Evolutionary conservation across 1,139 yeast species (phyloP), one percentile per base, ranked within the genome.

Genomic region (Meyerozyma smithsonii): DNA sequence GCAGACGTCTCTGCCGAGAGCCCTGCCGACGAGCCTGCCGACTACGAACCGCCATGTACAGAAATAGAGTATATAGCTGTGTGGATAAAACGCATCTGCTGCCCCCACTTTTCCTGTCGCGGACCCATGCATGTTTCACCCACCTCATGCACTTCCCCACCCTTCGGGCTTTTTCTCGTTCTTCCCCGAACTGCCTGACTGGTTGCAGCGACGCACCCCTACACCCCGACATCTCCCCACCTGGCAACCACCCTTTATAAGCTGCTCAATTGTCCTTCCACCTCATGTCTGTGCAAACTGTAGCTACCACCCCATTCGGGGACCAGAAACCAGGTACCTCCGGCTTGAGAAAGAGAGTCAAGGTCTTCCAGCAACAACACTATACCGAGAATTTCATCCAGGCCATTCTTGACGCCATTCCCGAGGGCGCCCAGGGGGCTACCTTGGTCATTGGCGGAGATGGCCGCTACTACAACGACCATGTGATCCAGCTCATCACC

Each of bases 261-360:
- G 10, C 15, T 12, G 17, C 30, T 12, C 30, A 26, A 26, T 10
- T 26, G 30, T 12, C 17, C 8, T 4, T 12, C 21, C 16, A 2
- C 17, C 3, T 15, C 30, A 50, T 50, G 52, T 47, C 62, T 20
- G 46, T 61, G 41, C 50, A 62, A 55, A 50, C 61, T 15, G 55
- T 71, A 35, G 44, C 69, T 26, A 90, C 97, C n/a, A 79, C 74
- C 17, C 83, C 96, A 2, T 90, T 79, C 62, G 74, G 68, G 38
- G 98, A 90, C 66, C 98, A 92, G 63, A 92, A 90, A 61, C 98
- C 98, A 14, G 98, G 98, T 34, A 92, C 98, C 16, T 90, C 97
- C 5, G 98, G 98, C 24, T 79, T 92, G 42, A 79, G 98, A 57
- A 92, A 92, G 72, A 88, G 84, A 66, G 96, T 90, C 36, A 73